Conservation (phyloP, 352 stramenopile species). For the Blastocystis sp. region DNA sequence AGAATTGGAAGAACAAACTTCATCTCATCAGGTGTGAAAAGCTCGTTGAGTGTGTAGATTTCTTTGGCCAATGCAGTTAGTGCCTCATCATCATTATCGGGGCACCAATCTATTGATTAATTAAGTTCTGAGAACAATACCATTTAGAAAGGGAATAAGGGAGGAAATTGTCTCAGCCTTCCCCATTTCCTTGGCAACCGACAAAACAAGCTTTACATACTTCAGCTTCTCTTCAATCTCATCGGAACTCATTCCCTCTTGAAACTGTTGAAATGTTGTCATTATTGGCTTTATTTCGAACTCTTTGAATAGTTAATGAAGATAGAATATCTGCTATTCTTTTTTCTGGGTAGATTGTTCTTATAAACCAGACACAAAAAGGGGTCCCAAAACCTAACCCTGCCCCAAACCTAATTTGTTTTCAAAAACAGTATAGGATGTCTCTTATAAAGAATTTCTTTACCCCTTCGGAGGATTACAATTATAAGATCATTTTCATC, state of each 20-base stretch:
- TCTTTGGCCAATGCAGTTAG: slow-evolving; percentile 60
- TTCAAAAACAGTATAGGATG: neutral
- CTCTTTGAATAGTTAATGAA: neutral
- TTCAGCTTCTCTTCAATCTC: slow-evolving; percentile 67
- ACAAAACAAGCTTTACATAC: slow-evolving; percentile 10
- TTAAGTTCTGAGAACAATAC: neutral
- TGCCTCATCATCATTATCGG: slow-evolving; percentile 57
- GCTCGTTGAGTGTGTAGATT: slow-evolving; percentile 42
- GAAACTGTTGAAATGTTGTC: slow-evolving; percentile 59
- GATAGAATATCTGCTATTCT: neutral
- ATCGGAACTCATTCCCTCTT: slow-evolving; percentile 64
- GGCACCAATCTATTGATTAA: slow-evolving; percentile 45
- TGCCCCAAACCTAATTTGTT: neutral
- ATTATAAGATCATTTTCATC: slow-evolving; percentile 57
- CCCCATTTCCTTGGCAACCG: slow-evolving; percentile 57
- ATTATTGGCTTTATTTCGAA: neutral
- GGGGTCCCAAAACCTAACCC: too few relatives aligned
- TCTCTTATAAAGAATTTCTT: slow-evolving; percentile 2
- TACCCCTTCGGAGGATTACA: slow-evolving; percentile 51
- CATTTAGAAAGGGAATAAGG: slow-evolving; percentile 56
- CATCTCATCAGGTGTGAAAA: slow-evolving; percentile 59
- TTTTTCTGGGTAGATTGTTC: too few relatives aligned
- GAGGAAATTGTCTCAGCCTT: slow-evolving; percentile 45
- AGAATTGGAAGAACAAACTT: slow-evolving; percentile 58
- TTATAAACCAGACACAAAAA: neutral